A percentile compares a stretch with the other conserved stretches of the same genome.
Conservation (phyloP, 2,329 filamentous ascomycete species). For the Cladophialophora bantiana region DNA sequence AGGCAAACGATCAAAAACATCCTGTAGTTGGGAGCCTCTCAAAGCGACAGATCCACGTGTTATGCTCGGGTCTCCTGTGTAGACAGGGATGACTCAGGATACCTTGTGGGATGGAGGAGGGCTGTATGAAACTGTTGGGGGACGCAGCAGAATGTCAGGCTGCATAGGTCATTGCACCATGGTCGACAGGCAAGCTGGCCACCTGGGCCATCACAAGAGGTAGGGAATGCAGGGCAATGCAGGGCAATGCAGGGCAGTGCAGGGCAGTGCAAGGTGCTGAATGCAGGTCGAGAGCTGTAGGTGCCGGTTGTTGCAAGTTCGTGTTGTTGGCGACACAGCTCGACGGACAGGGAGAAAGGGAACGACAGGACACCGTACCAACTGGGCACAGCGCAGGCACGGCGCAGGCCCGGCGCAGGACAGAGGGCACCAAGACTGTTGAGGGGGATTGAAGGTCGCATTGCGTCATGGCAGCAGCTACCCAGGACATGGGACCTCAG, state of each 20-base stretch:
- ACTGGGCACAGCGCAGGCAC: too few species aligned
- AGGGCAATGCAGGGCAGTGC: background rate
- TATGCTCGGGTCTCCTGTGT: too few species aligned
- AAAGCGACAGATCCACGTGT: background rate
- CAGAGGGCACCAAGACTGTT: too few species aligned
- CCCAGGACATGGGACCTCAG: too few species aligned
- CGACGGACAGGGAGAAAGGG: too few species aligned
- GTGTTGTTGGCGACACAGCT: background rate
- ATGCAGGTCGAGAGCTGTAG: background rate
- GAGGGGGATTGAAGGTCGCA: too few species aligned
- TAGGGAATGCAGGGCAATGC: background rate
- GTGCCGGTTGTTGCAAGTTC: background rate
- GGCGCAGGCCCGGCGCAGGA: too few species aligned
- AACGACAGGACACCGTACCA: too few species aligned
- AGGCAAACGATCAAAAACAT: background rate
- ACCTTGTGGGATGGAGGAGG: background rate
- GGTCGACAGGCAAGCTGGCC: background rate
- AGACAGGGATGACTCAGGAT: background rate
- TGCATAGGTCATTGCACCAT: background rate
- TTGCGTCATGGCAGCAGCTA: too few species aligned
- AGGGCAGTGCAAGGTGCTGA: background rate
- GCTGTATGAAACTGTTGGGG: background rate
- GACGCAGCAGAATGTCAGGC: background rate
- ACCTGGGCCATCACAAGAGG: background rate
- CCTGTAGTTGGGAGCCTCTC: background rate